Percentiles rank a stretch among this genome's conserved stretches.
Conservation (phyloP, 768 basidiomycete genomes). For the Lentinula lateritia region DNA sequence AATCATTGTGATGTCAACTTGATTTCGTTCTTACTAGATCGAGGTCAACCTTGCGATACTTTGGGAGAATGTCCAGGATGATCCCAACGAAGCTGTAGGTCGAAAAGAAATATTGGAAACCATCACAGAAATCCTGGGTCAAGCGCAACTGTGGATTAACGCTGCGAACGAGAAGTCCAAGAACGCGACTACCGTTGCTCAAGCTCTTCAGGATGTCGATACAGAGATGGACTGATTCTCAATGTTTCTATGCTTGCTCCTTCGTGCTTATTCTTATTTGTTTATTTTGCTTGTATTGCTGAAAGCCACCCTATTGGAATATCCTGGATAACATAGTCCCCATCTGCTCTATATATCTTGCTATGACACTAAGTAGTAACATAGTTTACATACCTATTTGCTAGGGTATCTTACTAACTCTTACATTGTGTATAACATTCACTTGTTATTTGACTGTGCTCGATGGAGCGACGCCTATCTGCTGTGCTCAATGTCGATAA, state of each 20-base stretch:
- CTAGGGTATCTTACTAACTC: too few species aligned
- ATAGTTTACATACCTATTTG: too few species aligned
- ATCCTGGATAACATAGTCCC: background rate
- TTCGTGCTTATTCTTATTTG: background rate
- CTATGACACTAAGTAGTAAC: too few species aligned
- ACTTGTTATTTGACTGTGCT: too few species aligned
- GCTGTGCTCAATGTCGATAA: too few species aligned
- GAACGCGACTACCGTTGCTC: background rate
- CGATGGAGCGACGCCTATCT: too few species aligned
- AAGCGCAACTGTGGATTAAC: conserved; percentile 38
- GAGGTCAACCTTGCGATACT: conserved; percentile 54
- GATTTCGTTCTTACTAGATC: conserved; percentile 22
- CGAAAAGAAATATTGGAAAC: conserved; percentile 33
- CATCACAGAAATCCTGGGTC: conserved; percentile 32
- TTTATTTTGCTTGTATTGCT: background rate
- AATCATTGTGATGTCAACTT: background rate
- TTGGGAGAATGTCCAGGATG: conserved; percentile 50
- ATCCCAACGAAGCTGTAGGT: conserved; percentile 36
- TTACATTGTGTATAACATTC: too few species aligned
- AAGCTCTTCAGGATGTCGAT: conserved; percentile 1
- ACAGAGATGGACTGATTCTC: background rate
- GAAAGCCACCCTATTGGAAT: background rate
- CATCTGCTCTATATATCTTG: background rate
- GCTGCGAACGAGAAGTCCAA: conserved; percentile 28
- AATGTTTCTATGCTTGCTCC: background rate